Conservation (phyloP, 331 rosid genomes). For the Acacia pycnantha region DNA sequence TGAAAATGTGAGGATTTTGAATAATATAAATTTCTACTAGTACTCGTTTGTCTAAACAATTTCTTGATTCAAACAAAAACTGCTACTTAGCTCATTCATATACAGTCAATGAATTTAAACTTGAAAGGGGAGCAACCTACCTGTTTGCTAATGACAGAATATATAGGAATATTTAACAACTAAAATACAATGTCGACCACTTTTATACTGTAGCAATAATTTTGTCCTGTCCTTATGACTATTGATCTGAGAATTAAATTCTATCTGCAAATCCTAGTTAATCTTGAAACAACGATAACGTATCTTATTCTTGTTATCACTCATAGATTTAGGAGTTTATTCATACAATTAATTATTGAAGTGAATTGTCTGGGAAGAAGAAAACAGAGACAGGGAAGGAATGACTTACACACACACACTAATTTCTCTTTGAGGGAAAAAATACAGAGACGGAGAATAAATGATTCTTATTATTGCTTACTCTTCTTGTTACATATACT, state of each 20-base stretch:
- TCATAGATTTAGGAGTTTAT: background rate
- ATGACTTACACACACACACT: background rate
- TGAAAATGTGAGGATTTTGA: background rate
- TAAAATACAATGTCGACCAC: background rate
- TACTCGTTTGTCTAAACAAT: background rate
- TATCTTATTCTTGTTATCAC: background rate
- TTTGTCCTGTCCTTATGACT: background rate
- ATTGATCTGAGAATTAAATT: background rate
- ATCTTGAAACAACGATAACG: background rate
- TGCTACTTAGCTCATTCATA: background rate
- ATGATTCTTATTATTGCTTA: background rate
- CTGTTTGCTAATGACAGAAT: background rate
- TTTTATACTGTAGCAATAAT: background rate
- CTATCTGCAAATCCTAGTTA: background rate
- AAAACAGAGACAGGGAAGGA: background rate
- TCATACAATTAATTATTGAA: background rate
- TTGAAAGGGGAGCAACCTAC: background rate
- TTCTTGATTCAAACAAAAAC: background rate
- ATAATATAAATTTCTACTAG: background rate
- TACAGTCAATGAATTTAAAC: background rate
- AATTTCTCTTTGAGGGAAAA: too few species aligned
- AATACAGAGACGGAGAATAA: background rate
- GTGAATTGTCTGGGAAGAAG: conserved; percentile 3
- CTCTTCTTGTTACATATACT: background rate
- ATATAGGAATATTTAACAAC: background rate